Evolutionary conservation across 2,329 filamentous ascomycete species (phyloP), one percentile per base, ranked within the genome.

Genomic region (Fusarium napiforme): DNA sequence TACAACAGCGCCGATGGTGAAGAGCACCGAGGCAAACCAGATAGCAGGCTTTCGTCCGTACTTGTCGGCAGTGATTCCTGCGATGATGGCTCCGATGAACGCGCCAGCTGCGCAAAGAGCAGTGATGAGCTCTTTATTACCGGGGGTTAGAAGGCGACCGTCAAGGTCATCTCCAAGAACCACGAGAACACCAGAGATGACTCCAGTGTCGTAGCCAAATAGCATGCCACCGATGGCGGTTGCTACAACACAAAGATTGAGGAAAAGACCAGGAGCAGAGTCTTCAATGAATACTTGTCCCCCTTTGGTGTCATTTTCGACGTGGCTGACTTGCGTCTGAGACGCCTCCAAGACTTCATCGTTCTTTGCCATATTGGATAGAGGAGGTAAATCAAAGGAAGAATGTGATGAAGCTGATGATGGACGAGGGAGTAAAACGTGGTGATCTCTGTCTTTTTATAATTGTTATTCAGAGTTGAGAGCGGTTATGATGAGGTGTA

Each of bases 101-200:
- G 75, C 76, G 42, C 76, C 76, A 12, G 83, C 86, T 15, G 84
- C 85, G 26, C 83, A 86, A 21, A 88, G 82, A 0, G 86, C 87
- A 1, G 86, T 88, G 49, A 88, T 84, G 23, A 88, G 79, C 71
- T 88, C 85, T 69, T 86, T 83, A 64, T 88, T 85, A 11, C 55
- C 23, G 7, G 79, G 81, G 4, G 82, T 81, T 28, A 69, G 78
- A 5, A 86, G 76, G 2, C 78, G 76, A 21, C 82, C 78, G 18
- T 82, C 81, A n/a, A 87, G 82, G 56, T 75, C 74, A 19, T 71
- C 30, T 18, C 64, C 37, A 39, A 77, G 71, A 37, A 74, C 74
- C 21, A 79, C 65, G 36, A 82, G 65, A 8, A 79, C 80, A 14
- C 80, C 72, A 11, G 78, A 81, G 16, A 84, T 82, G 46, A 84